Evolutionary conservation across 768 basidiomycete genomes (phyloP), one percentile per base, ranked within the genome.

Genomic region (Brasilioporus rufonigricans): DNA sequence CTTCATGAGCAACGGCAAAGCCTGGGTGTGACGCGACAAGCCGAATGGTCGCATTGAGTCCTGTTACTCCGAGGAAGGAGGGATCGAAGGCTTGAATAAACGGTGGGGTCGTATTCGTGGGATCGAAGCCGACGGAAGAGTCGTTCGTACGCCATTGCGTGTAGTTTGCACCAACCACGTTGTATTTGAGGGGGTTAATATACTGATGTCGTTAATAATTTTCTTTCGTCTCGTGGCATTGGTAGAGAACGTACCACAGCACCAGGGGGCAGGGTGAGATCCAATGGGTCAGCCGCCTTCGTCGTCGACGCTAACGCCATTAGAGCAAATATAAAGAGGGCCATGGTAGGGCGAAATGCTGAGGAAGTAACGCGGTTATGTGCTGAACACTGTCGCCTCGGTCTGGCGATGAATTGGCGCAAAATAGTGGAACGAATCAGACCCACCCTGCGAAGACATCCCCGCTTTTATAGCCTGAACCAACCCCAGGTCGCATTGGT

Each of bases 1-100:
- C 91, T 70, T 92, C 91, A 63, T 92, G 90, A 13, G 89, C 88
- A 58, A 91, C 83, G 1, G 85, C 85, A 67, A 84, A 86, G 7
- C 77, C 80, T 11, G 78, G 77, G 56, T 85, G 84, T 6, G 81
- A 79, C 0, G 85, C 83, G 38, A 93, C 79, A 51, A 81, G 69
- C 10, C 80, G 77, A 50, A 92, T 77, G 0, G 77, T 78, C 10
- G 89, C 82, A 32, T 73, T 71, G 10, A 67, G 57, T 1, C 89
- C 89, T 1, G 89, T 77, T 50, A 90, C 72, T 7, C 67, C 53
- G 50, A 86, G 73, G 67, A 92, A 91, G 18, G 70, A 71, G 1
- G 69, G 66, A 61, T 83, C 76, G 62, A 77, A 80, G 36, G 79
- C 65, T 58, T 84, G 81, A 70, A 91, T 85, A 61, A 85, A 81